A percentile compares a stretch with the other conserved stretches of the same genome.
These are phyloP conservation scores for Saccharomycopsis sp. DNA, from an alignment of 805 yeast species.

Conservation along the genomic window DNA sequence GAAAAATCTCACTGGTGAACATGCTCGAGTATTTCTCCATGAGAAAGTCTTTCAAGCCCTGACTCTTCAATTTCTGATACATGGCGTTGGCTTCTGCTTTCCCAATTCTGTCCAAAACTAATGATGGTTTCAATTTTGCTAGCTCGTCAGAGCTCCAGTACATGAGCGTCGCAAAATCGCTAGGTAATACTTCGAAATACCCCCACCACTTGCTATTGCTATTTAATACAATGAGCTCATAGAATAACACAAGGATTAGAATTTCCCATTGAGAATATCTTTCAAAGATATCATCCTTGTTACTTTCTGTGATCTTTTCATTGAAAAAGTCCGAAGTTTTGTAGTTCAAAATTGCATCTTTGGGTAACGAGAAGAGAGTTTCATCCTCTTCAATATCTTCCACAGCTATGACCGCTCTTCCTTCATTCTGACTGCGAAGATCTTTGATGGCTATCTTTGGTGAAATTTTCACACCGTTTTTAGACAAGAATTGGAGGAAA, in stretches of 20 bases:
- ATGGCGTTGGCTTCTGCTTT: conserved; percentile 54
- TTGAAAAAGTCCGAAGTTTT: conserved; percentile 38
- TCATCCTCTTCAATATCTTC: conserved; percentile 59
- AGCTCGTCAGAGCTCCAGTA: conserved; percentile 71
- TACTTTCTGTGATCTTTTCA: conserved; percentile 29
- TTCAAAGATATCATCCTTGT: conserved; percentile 28
- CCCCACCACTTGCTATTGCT: conserved; percentile 54
- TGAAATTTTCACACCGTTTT: conserved; percentile 41
- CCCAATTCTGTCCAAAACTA: conserved; percentile 66
- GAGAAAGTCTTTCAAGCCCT: conserved; percentile 33
- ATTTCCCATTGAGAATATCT: conserved; percentile 69
- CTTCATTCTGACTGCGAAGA: conserved; percentile 51
- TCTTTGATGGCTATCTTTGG: conserved; percentile 57
- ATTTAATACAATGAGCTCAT: conserved; percentile 45
- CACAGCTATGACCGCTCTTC: conserved; percentile 68
- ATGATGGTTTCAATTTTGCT: conserved; percentile 55
- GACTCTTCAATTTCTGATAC: conserved; percentile 41
- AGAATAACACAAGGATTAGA: conserved; percentile 58
- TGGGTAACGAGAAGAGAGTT: conserved; percentile 62
- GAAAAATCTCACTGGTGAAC: conserved; percentile 52
- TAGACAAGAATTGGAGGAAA: conserved; percentile 41
- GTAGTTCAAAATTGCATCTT: conserved; percentile 49
- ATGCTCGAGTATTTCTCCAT: conserved; percentile 25
- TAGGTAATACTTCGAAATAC: conserved; percentile 70
- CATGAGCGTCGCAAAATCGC: conserved; percentile 35